Percentiles rank a stretch among this genome's conserved stretches.
phyloP scores from a whole-genome alignment of 1,284 basidiomycete genomes.

The Meira miltonrushii region DNA sequence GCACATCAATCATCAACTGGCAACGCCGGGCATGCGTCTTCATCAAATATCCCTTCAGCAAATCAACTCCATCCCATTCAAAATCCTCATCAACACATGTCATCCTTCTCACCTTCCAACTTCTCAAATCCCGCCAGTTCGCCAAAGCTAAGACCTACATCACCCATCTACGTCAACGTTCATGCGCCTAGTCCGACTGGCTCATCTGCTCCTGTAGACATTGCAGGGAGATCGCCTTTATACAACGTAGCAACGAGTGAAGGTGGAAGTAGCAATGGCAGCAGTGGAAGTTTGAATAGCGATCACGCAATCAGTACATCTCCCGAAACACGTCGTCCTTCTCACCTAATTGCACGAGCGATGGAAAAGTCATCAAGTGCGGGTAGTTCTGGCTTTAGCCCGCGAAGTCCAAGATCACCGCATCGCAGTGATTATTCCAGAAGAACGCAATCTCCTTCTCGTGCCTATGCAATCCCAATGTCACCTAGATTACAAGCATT shows the following conservation, averaged over 20 bases:
- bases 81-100: neutral
- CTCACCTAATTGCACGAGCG: neutral
- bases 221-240: neutral
- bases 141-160: neutral
- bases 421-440: neutral
- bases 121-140: neutral
- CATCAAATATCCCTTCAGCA: neutral
- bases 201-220: neutral
- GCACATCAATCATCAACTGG: neutral
- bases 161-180: slow-evolving; percentile 3
- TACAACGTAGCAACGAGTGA: neutral
- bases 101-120: neutral
- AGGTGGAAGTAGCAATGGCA: neutral
- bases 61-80: neutral
- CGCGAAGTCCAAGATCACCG: slow-evolving; percentile 1
- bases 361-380: slow-evolving; percentile 5
- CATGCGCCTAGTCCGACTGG: neutral
- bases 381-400: neutral
- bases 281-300: neutral
- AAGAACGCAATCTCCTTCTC: slow-evolving; percentile 25
- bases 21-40: neutral
- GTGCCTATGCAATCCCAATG: slow-evolving; percentile 25
- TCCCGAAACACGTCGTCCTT: neutral
- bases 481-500: slow-evolving; percentile 37
- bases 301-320: neutral